phyloP scores from a whole-genome alignment of 1,284 basidiomycete species.

The Cystobasidiaceae sp. region DNA sequence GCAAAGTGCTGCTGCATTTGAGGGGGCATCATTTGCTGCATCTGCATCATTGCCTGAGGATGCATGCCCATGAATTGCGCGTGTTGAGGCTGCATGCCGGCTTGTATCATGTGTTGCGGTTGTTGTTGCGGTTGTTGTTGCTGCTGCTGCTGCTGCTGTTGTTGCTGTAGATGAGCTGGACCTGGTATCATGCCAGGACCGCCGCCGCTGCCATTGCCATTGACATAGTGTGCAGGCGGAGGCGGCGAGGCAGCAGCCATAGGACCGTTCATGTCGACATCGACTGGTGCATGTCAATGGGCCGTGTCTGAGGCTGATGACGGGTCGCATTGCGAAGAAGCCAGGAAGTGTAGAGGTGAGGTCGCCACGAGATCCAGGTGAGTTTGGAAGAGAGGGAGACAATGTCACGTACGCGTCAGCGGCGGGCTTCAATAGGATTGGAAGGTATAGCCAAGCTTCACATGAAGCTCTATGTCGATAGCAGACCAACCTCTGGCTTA shows the following conservation, averaged over 20 bases:
- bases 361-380: too few species aligned
- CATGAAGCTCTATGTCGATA: too few species aligned
- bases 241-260: constrained; percentile 10
- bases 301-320: too few species aligned
- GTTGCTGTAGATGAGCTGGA: background rate
- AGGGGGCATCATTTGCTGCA: constrained; percentile 6
- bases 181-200: background rate
- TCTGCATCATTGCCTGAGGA: constrained; percentile 4
- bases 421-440: too few species aligned
- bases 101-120: background rate
- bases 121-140: background rate
- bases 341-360: too few species aligned
- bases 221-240: background rate
- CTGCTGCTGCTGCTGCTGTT: background rate
- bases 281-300: too few species aligned
- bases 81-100: background rate
- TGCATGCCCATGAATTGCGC: constrained; percentile 1
- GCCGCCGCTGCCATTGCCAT: background rate
- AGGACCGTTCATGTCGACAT: constrained; percentile 17
- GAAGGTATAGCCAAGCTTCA: too few species aligned
- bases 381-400: too few species aligned
- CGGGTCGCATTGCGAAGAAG: too few species aligned
- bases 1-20: constrained; percentile 10
- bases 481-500: too few species aligned
- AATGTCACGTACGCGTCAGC: too few species aligned